phyloP scores from a whole-genome alignment of 169 alveolate species.

The Eimeria mitis region DNA sequence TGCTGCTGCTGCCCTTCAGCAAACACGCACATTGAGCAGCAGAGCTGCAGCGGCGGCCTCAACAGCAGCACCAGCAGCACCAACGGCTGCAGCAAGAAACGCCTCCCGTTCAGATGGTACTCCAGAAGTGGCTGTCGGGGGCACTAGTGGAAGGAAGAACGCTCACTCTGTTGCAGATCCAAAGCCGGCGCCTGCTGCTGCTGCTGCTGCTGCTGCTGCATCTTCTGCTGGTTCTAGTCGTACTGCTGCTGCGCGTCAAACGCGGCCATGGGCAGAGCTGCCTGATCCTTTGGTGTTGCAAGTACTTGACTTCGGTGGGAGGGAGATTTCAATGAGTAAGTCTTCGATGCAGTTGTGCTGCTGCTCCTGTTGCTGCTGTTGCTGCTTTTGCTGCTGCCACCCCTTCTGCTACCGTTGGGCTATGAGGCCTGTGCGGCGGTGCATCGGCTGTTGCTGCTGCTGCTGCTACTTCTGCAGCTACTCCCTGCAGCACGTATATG shows the following conservation, averaged over 20 bases:
- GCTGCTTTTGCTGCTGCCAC: neutral
- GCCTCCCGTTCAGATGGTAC: neutral
- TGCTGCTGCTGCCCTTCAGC: neutral
- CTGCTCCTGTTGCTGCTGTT: neutral
- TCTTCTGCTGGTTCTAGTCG: neutral
- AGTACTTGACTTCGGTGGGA: conserved; percentile 64
- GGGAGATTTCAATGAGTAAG: conserved; percentile 49
- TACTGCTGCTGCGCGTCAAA: neutral
- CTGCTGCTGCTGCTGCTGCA: conserved; percentile 21
- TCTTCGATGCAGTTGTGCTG: neutral
- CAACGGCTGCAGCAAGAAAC: neutral
- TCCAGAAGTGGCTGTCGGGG: neutral
- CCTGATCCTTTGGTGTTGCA: conserved; percentile 55
- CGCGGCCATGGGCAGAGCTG: conserved; percentile 44
- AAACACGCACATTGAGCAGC: neutral
- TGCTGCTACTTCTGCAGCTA: neutral
- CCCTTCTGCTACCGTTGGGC: neutral
- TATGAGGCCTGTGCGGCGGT: neutral
- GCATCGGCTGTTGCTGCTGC: conserved; percentile 14
- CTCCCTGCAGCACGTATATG: neutral
- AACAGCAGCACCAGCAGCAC: neutral
- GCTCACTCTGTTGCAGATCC: neutral
- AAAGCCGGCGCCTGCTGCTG: neutral
- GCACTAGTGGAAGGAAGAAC: neutral
- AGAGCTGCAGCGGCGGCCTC: neutral